Evolutionary conservation across 768 basidiomycete species (phyloP).

Genomic region (Amanita muscaria): DNA sequence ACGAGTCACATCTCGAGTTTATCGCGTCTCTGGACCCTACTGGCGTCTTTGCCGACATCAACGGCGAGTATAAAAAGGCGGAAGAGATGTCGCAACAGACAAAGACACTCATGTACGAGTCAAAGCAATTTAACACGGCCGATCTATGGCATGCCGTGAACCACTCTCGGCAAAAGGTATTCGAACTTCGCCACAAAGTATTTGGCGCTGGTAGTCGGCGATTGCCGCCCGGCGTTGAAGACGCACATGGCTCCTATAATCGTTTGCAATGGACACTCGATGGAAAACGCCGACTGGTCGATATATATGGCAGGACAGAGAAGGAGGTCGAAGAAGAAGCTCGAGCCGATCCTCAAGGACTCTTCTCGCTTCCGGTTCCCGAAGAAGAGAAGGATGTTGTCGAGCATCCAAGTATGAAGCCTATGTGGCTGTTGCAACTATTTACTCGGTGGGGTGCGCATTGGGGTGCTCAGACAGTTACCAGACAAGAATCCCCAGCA

Average conservation of each 20-base stretch:
- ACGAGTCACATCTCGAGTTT: constrained; percentile 41
- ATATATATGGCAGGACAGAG: constrained; percentile 62
- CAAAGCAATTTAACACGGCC: constrained; percentile 55
- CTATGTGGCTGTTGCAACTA: constrained; percentile 70
- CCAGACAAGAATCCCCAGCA: background rate
- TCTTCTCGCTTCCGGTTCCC: constrained; percentile 9
- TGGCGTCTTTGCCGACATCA: constrained; percentile 42
- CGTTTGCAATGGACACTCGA: constrained; percentile 66
- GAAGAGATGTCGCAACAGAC: constrained; percentile 52
- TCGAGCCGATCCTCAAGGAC: constrained; percentile 19
- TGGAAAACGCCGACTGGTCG: constrained; percentile 53
- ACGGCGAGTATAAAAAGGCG: constrained; percentile 38
- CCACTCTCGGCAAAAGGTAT: constrained; percentile 51
- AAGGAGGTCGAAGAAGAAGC: constrained; percentile 70
- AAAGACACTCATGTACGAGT: constrained; percentile 63
- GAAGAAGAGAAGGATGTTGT: constrained; percentile 46
- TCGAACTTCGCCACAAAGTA: constrained; percentile 57
- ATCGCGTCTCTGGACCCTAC: constrained; percentile 41
- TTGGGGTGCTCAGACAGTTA: constrained; percentile 36
- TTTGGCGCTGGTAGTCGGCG: constrained; percentile 53
- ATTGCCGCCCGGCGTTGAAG: constrained; percentile 40
- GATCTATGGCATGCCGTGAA: constrained; percentile 62
- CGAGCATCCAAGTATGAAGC: constrained; percentile 50
- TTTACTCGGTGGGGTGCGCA: constrained; percentile 71
- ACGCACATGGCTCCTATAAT: constrained; percentile 52